Conservation (phyloP, 805 yeast species). For the Kodamaea sagamina region DNA sequence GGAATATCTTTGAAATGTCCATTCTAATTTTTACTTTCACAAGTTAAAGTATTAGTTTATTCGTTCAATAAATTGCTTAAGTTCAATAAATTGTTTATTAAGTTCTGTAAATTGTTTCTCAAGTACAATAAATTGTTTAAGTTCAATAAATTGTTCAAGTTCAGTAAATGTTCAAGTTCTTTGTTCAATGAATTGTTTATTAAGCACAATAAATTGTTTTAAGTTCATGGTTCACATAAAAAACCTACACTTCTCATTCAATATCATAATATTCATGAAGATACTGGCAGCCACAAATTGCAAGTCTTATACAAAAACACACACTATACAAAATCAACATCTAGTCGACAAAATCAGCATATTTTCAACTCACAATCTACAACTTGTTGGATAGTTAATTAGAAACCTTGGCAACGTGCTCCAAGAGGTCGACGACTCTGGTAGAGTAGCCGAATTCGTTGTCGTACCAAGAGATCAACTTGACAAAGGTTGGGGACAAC, state of each 20-base stretch:
- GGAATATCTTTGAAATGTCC: slow-evolving; percentile 13
- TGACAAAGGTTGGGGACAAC: slow-evolving; percentile 38
- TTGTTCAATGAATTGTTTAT: too few species aligned
- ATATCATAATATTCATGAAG: background rate
- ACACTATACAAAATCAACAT: background rate
- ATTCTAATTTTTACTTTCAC: background rate
- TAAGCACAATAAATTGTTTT: too few species aligned
- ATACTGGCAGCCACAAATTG: background rate
- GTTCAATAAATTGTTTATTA: too few species aligned
- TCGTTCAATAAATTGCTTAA: too few species aligned
- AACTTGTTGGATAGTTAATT: slow-evolving; percentile 17
- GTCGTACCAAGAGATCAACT: slow-evolving; percentile 40
- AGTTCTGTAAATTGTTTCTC: too few species aligned
- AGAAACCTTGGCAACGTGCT: slow-evolving; percentile 29
- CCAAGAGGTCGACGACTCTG: slow-evolving; percentile 39
- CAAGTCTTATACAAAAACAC: slow-evolving; percentile 1
- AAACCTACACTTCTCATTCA: background rate
- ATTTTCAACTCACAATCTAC: slow-evolving; percentile 7
- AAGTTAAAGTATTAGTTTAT: too few species aligned
- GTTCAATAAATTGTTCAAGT: too few species aligned
- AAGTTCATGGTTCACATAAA: too few species aligned
- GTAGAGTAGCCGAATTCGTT: slow-evolving; percentile 40
- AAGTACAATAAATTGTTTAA: too few species aligned
- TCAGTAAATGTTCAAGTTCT: too few species aligned
- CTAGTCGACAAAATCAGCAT: slow-evolving; percentile 1